Percentiles rank a stretch among this genome's conserved stretches.
Evolutionary conservation across 1,284 basidiomycete species (phyloP).

Genomic region (Sporisorium exsertum): DNA sequence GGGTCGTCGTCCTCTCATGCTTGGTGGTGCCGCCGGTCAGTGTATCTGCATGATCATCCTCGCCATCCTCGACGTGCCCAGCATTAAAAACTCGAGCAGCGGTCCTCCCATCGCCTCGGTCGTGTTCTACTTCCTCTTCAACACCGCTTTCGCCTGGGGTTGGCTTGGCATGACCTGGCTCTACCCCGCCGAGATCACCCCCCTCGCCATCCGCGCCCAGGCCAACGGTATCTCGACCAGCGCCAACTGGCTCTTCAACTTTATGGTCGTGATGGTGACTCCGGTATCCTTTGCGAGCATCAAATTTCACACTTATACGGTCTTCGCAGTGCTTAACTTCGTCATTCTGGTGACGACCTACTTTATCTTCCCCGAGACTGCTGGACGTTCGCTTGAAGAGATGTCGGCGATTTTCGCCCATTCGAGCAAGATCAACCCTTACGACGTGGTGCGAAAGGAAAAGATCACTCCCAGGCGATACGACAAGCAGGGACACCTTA

Average conservation of each 20-base stretch:
- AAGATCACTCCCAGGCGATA: slow-evolving; percentile 58
- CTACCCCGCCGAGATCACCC: slow-evolving; percentile 68
- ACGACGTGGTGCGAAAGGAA: slow-evolving; percentile 62
- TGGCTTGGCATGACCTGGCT: slow-evolving; percentile 69
- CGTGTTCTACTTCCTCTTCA: slow-evolving; percentile 66
- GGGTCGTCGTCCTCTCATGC: slow-evolving; percentile 66
- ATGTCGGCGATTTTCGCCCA: slow-evolving; percentile 64
- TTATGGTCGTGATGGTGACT: slow-evolving; percentile 63
- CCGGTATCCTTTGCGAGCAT: slow-evolving; percentile 55
- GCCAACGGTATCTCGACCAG: slow-evolving; percentile 65
- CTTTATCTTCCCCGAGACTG: slow-evolving; percentile 66
- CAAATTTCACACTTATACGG: slow-evolving; percentile 48
- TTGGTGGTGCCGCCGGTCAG: slow-evolving; percentile 60
- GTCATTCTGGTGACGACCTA: slow-evolving; percentile 49
- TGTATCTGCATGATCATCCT: slow-evolving; percentile 62
- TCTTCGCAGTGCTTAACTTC: slow-evolving; percentile 58
- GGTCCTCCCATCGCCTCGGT: slow-evolving; percentile 53
- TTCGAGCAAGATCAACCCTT: slow-evolving; percentile 61
- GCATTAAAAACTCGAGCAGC: slow-evolving; percentile 23
- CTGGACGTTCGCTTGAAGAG: slow-evolving; percentile 63
- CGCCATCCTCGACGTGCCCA: slow-evolving; percentile 31
- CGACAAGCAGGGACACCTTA: slow-evolving; percentile 57
- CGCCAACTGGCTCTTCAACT: slow-evolving; percentile 67
- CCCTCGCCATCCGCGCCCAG: slow-evolving; percentile 60
- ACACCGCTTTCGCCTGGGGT: slow-evolving; percentile 66